Conservation (phyloP, 2,329 filamentous ascomycete species). For the Fonsecaea erecta region DNA sequence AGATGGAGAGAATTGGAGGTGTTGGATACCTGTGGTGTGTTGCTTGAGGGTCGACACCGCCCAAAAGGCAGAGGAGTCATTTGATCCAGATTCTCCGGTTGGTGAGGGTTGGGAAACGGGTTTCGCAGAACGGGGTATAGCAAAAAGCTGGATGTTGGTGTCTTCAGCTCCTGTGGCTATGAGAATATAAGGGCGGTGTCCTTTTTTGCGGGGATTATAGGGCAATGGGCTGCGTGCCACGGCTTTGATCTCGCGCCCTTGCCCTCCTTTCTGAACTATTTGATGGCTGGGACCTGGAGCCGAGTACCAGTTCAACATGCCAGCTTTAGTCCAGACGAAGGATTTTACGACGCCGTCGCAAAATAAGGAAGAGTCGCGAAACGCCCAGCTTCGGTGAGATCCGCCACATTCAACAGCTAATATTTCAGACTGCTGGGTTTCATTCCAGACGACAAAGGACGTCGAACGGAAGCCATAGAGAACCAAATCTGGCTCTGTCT, state of each 20-base stretch:
- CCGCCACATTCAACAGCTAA: constrained; percentile 81
- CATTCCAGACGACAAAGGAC: constrained; percentile 81
- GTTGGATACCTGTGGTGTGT: constrained; percentile 83
- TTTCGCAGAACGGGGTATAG: constrained; percentile 31
- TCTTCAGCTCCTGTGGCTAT: constrained; percentile 74
- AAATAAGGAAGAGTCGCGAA: constrained; percentile 41
- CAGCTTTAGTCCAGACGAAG: constrained; percentile 77
- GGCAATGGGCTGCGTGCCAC: constrained; percentile 53
- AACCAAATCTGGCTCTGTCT: constrained; percentile 58
- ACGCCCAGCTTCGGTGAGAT: constrained; percentile 77
- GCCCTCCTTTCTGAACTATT: constrained; percentile 69
- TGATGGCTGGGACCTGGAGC: constrained; percentile 50
- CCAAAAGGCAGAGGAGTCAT: constrained; percentile 11
- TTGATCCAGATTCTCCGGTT: background rate
- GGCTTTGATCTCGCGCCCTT: constrained; percentile 84
- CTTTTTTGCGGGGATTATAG: constrained; percentile 11
- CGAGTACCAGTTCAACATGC: constrained; percentile 54
- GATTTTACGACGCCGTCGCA: constrained; percentile 39
- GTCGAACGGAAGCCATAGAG: constrained; percentile 82
- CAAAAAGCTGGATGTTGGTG: constrained; percentile 73
- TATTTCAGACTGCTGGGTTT: constrained; percentile 70
- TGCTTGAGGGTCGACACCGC: constrained; percentile 63
- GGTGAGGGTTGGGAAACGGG: background rate
- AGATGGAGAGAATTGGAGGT: constrained; percentile 72
- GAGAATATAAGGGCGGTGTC: constrained; percentile 40